Percentiles rank a stretch among this genome's conserved stretches.
These are phyloP conservation scores for Aureobasidium sp. DNA, from an alignment of 2,329 filamentous ascomycete genomes.

Conservation along the genomic window DNA sequence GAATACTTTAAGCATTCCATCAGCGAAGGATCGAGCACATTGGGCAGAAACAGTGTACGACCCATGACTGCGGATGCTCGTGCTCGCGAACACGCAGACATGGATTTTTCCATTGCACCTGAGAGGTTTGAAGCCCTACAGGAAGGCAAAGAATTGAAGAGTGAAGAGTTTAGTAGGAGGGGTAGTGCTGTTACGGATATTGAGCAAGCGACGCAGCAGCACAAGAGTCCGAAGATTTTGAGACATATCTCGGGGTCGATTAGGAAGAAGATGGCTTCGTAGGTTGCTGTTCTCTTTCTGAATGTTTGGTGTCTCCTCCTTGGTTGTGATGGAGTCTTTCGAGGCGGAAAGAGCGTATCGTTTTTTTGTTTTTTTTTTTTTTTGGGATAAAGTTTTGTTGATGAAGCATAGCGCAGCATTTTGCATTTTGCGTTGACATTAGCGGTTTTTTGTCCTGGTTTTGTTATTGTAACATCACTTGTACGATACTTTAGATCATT, in stretches of 20 bases:
- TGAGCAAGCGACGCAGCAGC: not conserved
- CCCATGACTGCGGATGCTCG: not conserved
- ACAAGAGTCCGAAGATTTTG: not conserved
- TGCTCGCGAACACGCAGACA: not conserved
- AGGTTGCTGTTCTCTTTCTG: not conserved
- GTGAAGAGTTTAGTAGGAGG: not conserved
- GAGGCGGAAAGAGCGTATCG: no score
- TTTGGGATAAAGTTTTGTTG: no score
- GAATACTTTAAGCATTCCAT: not conserved
- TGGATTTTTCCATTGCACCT: not conserved
- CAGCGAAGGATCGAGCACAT: not conserved
- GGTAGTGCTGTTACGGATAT: not conserved
- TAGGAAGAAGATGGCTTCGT: constrained; percentile 1
- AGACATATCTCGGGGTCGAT: not conserved
- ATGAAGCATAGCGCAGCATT: no score
- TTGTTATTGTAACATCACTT: no score
- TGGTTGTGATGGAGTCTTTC: no score
- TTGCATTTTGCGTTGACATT: no score
- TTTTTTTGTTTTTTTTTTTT: no score
- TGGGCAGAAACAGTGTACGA: not conserved
- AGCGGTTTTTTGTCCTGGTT: no score
- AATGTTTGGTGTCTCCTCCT: no score
- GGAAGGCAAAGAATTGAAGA: not conserved
- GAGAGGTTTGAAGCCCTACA: not conserved
- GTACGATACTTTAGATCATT: no score